Evolutionary conservation across 2,329 filamentous ascomycete species (phyloP).

Genomic region (Microcyclosporella mali): DNA sequence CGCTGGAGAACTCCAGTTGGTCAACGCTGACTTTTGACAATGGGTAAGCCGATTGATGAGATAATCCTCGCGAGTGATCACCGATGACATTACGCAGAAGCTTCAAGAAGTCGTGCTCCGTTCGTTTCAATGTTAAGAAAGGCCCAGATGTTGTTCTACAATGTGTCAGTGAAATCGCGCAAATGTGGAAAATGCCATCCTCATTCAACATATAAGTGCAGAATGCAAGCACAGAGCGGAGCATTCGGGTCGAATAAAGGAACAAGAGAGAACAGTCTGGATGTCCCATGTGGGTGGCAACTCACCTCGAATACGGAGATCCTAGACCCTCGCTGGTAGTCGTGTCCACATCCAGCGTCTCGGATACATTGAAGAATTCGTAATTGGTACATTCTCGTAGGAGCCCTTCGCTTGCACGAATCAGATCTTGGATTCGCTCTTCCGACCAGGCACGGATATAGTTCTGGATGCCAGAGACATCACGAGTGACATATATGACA

Average conservation of each 20-base stretch:
- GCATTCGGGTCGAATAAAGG: too few species aligned
- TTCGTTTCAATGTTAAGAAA: constrained; percentile 61
- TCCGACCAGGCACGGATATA: constrained; percentile 53
- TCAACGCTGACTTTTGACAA: constrained; percentile 57
- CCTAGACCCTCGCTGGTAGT: constrained; percentile 19
- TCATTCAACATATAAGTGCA: too few species aligned
- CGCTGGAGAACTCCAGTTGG: constrained; percentile 59
- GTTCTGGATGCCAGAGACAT: constrained; percentile 57
- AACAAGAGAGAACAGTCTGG: too few species aligned
- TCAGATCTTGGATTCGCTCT: constrained; percentile 52
- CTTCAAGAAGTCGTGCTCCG: constrained; percentile 63
- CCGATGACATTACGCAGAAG: constrained; percentile 59
- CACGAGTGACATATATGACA: constrained; percentile 64
- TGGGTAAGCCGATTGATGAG: constrained; percentile 59
- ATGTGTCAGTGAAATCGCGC: too few species aligned
- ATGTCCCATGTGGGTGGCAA: too few species aligned
- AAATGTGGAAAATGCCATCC: too few species aligned
- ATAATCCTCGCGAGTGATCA: constrained; percentile 46
- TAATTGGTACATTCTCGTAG: constrained; percentile 64
- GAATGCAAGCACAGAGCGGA: too few species aligned
- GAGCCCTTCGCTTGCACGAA: constrained; percentile 52
- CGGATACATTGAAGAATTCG: constrained; percentile 70
- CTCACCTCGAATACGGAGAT: constrained; percentile 1
- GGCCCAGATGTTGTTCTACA: constrained; percentile 43
- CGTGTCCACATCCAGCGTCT: constrained; percentile 35